These are phyloP conservation scores for Teratosphaeria destructans DNA, from an alignment of 2,329 filamentous ascomycete genomes.

Conservation along the genomic window DNA sequence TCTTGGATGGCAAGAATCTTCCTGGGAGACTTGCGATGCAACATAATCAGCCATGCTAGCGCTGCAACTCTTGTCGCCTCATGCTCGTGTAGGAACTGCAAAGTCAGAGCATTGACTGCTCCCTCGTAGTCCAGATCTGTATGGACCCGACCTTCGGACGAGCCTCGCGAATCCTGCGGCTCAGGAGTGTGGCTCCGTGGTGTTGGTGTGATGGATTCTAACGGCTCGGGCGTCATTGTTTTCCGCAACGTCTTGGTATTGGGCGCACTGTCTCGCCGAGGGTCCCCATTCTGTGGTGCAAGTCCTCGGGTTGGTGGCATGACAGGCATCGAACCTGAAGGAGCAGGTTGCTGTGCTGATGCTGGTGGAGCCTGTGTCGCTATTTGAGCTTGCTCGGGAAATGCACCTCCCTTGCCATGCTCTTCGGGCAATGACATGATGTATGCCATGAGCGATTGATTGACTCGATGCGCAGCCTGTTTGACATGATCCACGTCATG, in stretches of 20 bases:
- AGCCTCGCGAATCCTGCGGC: constrained; percentile 15
- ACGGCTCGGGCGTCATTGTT: constrained; percentile 14
- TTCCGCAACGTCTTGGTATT: constrained; percentile 8
- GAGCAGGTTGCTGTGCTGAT: not conserved
- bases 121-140: constrained; percentile 90
- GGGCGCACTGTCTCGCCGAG: constrained; percentile 4
- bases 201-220: constrained; percentile 13
- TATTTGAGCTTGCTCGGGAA: constrained; percentile 1
- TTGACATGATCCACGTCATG: constrained; percentile 84
- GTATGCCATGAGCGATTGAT: constrained; percentile 83
- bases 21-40: constrained; percentile 85
- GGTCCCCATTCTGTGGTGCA: constrained; percentile 4
- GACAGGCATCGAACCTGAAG: constrained; percentile 1
- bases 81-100: constrained; percentile 92
- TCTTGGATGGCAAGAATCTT: constrained; percentile 89
- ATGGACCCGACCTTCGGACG: constrained; percentile 39
- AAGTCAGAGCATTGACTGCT: constrained; percentile 81
- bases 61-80: constrained; percentile 91
- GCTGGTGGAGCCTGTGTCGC: constrained; percentile 3
- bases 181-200: constrained; percentile 18
- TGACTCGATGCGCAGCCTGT: constrained; percentile 78
- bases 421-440: constrained; percentile 78
- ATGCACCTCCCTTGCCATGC: constrained; percentile 25
- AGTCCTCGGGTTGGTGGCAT: constrained; percentile 1
- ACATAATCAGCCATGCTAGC: constrained; percentile 93